phyloP scores from a whole-genome alignment of 2,329 filamentous ascomycete genomes.

The Fusarium scirpi region DNA sequence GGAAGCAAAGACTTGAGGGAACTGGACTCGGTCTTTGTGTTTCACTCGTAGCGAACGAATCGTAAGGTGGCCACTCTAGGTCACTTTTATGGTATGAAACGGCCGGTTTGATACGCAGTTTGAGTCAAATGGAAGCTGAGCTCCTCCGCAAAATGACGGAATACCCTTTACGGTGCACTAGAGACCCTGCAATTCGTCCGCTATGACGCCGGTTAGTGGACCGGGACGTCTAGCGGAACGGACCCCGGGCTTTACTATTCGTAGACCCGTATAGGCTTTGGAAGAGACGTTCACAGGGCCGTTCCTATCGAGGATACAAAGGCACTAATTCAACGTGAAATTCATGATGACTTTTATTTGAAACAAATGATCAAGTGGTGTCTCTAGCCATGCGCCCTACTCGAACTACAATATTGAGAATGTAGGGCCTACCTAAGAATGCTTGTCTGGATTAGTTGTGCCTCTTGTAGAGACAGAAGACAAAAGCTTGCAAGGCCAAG shows the following conservation, averaged over 20 bases:
- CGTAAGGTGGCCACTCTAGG: constrained; percentile 12
- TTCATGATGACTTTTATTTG: background rate
- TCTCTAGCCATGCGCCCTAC: background rate
- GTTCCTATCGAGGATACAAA: background rate
- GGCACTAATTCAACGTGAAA: background rate
- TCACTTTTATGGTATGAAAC: constrained; percentile 22
- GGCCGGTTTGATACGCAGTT: constrained; percentile 12
- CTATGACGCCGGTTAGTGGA: constrained; percentile 39
- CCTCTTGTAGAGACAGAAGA: background rate
- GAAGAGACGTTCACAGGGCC: constrained; percentile 1
- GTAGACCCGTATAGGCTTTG: constrained; percentile 1
- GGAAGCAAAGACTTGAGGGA: constrained; percentile 1
- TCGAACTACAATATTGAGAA: background rate
- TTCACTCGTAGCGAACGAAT: background rate
- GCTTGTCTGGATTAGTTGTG: background rate
- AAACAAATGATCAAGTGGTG: background rate
- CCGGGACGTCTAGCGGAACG: background rate
- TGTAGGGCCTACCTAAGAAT: background rate
- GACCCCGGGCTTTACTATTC: background rate
- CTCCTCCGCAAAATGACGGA: constrained; percentile 38
- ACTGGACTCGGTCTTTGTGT: constrained; percentile 11
- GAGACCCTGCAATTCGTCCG: constrained; percentile 18
- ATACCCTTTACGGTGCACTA: constrained; percentile 20
- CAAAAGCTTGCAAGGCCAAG: background rate
- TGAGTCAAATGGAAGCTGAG: constrained; percentile 20